phyloP scores from a whole-genome alignment of 805 yeast species.

The Lipomyces japonicus region DNA sequence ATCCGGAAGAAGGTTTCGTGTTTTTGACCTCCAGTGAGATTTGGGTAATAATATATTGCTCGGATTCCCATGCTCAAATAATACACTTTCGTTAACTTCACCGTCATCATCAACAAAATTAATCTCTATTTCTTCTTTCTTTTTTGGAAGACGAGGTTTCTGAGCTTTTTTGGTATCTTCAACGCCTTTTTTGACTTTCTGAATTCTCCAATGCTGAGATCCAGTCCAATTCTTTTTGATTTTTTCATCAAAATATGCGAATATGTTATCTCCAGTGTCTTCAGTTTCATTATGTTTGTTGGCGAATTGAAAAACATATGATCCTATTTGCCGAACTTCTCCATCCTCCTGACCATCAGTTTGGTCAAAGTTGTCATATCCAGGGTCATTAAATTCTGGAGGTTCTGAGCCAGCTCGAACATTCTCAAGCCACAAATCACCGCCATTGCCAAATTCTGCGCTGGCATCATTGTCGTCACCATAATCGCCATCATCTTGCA shows the following conservation, averaged over 20 bases:
- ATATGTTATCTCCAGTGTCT: constrained; percentile 39
- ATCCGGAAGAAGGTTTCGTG: constrained; percentile 59
- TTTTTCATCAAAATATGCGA: constrained; percentile 77
- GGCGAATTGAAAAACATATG: constrained; percentile 19
- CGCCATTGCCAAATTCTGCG: constrained; percentile 28
- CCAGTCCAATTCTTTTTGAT: constrained; percentile 81
- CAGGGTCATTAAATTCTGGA: constrained; percentile 9
- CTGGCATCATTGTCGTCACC: constrained; percentile 13
- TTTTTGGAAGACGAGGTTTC: constrained; percentile 16
- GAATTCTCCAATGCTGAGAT: constrained; percentile 79
- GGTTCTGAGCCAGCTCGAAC: constrained; percentile 7
- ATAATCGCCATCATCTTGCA: constrained; percentile 27
- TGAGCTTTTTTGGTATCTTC: constrained; percentile 9
- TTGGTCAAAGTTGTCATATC: constrained; percentile 5
- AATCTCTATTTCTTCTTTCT: constrained; percentile 41
- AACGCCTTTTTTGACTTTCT: constrained; percentile 45
- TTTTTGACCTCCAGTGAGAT: constrained; percentile 41
- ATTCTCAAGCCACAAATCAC: constrained; percentile 23
- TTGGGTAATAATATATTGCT: constrained; percentile 41
- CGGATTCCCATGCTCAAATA: constrained; percentile 44
- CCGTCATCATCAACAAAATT: constrained; percentile 44
- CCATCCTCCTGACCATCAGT: constrained; percentile 30
- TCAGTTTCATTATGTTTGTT: constrained; percentile 15
- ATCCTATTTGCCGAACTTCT: constrained; percentile 7
- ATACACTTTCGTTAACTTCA: constrained; percentile 40